These are phyloP conservation scores for Nyctanthes arbortristis DNA, from an alignment of 257 asterid species.

Conservation along the genomic window DNA sequence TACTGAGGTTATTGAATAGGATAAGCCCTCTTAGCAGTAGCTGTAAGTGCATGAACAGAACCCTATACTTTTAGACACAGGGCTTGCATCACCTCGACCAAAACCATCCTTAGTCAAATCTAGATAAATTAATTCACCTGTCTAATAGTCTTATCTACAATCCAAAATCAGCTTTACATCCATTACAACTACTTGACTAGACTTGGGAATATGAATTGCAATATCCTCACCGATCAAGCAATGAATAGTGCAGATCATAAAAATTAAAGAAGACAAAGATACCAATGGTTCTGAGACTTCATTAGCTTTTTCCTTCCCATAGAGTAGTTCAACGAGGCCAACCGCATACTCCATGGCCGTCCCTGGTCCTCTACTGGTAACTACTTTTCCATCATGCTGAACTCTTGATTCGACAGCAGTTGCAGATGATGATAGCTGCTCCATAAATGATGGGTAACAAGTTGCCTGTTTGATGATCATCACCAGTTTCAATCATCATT, in stretches of 20 bases:
- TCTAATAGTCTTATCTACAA: neutral
- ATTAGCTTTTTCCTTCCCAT: conserved; percentile 79
- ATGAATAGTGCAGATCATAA: neutral
- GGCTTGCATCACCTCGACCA: neutral
- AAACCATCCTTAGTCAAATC: neutral
- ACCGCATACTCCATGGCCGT: conserved; percentile 85
- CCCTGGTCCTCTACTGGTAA: conserved; percentile 97
- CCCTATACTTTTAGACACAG: neutral
- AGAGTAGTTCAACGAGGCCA: conserved; percentile 71
- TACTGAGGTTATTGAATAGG: neutral
- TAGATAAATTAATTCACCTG: neutral
- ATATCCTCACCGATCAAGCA: neutral
- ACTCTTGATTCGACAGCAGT: conserved; percentile 81
- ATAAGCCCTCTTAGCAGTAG: neutral
- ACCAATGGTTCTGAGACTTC: conserved; percentile 90
- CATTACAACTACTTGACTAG: neutral
- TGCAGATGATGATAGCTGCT: conserved; percentile 62
- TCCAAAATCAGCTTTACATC: neutral
- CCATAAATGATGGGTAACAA: conserved; percentile 91
- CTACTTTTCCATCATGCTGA: conserved; percentile 78
- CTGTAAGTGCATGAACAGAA: neutral
- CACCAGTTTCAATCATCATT: conserved; percentile 14
- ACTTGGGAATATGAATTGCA: neutral
- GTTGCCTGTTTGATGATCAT: conserved; percentile 66
- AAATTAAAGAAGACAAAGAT: conserved; percentile 18